Conservation (phyloP, 805 yeast species). For the Ascoidea tarda region DNA sequence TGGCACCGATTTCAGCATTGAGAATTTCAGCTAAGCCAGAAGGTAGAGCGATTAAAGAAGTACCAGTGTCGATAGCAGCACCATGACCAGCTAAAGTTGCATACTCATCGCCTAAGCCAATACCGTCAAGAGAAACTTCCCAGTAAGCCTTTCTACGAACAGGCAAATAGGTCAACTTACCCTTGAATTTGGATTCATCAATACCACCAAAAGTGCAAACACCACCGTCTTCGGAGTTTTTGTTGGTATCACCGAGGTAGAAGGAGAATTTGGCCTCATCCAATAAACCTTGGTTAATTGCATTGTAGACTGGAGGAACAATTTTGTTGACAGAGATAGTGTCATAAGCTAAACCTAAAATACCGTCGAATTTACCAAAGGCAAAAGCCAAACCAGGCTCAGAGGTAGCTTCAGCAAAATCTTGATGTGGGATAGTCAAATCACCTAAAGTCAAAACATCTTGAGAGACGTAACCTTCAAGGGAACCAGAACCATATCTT, state of each 20-base stretch:
- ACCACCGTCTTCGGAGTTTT: constrained; percentile 65
- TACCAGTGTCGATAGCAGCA: constrained; percentile 98
- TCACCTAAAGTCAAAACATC: constrained; percentile 76
- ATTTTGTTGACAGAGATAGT: constrained; percentile 78
- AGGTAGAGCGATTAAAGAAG: constrained; percentile 90
- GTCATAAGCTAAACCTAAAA: constrained; percentile 88
- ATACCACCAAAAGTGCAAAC: constrained; percentile 92
- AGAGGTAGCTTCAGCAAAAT: constrained; percentile 91
- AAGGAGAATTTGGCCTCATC: constrained; percentile 83
- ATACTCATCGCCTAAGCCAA: constrained; percentile 84
- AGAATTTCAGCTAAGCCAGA: constrained; percentile 90
- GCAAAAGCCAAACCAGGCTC: constrained; percentile 98
- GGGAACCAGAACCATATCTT: constrained; percentile 84
- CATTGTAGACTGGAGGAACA: constrained; percentile 91
- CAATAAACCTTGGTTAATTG: constrained; percentile 65
- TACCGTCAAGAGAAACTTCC: constrained; percentile 91
- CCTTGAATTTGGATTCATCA: constrained; percentile 61
- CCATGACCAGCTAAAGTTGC: constrained; percentile 76
- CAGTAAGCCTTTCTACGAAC: constrained; percentile 99
- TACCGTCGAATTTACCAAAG: constrained; percentile 97
- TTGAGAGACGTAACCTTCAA: constrained; percentile 85
- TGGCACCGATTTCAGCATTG: constrained; percentile 93
- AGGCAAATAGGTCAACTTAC: constrained; percentile 90
- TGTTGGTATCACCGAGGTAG: constrained; percentile 69
- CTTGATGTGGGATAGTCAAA: constrained; percentile 74